phyloP scores from a whole-genome alignment of 2,329 filamentous ascomycete species.

The Verticillium nubilum region DNA sequence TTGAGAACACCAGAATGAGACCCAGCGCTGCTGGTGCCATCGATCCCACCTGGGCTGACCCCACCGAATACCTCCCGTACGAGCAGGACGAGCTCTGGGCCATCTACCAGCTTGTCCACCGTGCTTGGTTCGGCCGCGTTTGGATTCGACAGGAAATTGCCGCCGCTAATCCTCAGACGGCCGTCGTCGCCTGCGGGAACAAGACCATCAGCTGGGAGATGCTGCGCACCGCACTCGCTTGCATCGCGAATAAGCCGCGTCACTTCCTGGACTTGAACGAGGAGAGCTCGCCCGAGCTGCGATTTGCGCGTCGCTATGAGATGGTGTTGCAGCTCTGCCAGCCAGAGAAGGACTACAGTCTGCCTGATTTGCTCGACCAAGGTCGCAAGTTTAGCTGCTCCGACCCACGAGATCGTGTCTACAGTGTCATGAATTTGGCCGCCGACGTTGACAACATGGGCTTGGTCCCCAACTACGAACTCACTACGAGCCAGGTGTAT shows the following conservation, averaged over 20 bases:
- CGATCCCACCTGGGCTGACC: neutral
- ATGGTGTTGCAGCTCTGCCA: neutral
- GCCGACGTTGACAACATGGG: constrained; percentile 10
- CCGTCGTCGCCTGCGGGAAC: neutral
- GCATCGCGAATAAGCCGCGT: constrained; percentile 2
- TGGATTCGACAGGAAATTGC: constrained; percentile 1
- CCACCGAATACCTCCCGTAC: neutral
- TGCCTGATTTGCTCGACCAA: constrained; percentile 1
- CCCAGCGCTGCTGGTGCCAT: neutral
- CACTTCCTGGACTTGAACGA: neutral
- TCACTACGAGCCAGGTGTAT: constrained; percentile 4
- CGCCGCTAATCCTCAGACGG: neutral
- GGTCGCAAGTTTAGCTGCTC: constrained; percentile 10
- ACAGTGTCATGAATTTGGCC: constrained; percentile 9
- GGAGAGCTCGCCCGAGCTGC: constrained; percentile 1
- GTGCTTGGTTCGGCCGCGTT: constrained; percentile 1
- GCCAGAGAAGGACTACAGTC: neutral
- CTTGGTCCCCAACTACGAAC: constrained; percentile 2
- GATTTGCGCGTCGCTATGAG: constrained; percentile 1
- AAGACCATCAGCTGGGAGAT: neutral
- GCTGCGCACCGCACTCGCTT: constrained; percentile 1
- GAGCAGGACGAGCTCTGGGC: constrained; percentile 3
- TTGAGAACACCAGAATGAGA: neutral
- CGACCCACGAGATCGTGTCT: constrained; percentile 11
- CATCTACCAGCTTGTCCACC: constrained; percentile 2